Evolutionary conservation across 2,329 filamentous ascomycete species (phyloP), one percentile per base, ranked within the genome.

Genomic region (Alternaria rosae): DNA sequence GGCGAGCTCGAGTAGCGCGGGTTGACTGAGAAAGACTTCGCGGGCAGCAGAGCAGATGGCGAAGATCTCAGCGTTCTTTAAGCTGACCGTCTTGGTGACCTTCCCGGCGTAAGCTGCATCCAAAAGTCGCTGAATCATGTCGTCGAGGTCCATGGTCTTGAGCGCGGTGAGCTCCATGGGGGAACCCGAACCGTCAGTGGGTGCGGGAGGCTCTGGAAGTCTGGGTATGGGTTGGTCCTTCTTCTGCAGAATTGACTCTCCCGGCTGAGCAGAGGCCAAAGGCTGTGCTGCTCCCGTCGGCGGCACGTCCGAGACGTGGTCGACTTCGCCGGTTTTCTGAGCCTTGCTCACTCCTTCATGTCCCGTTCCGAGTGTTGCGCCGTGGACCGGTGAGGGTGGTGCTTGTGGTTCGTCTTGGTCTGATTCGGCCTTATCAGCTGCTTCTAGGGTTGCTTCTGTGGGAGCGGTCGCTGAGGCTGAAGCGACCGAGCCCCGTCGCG

Each of bases 1-100:
- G 66, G 94, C 91, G 47, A 99, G 86, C 81, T 99, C 95, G 59
- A 99, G 82, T 23, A 99, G 85, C 2, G 95, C 93, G 5, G 95
- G 95, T 76, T 99, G 95, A 6, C 91, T 93, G 8, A 99, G 84
- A 67, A 99, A 92, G 10, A 94, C 87, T 79, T 99, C 95, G 60
- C 94, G 88, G 4, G 92, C 94, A 58, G 93, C 92, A 65, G 91
- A 89, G 79, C 95, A 99, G 67, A 99, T 94, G 62, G 94, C 93
- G 48, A 90, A 91, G 67, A 99, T 98, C 80, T 99, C 95, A 41
- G 95, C 95, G 77, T 99, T 98, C 84, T 97, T 97, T 63, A 99
- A 85, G 72, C 94, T 97, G 23, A 98, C 94, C 21, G 93, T 93
- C 85, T 99, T 99, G 65, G 95, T 98, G 71, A 97, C 92, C 81